phyloP scores from a whole-genome alignment of 345 rosid genomes.

The Syzygium jambos region DNA sequence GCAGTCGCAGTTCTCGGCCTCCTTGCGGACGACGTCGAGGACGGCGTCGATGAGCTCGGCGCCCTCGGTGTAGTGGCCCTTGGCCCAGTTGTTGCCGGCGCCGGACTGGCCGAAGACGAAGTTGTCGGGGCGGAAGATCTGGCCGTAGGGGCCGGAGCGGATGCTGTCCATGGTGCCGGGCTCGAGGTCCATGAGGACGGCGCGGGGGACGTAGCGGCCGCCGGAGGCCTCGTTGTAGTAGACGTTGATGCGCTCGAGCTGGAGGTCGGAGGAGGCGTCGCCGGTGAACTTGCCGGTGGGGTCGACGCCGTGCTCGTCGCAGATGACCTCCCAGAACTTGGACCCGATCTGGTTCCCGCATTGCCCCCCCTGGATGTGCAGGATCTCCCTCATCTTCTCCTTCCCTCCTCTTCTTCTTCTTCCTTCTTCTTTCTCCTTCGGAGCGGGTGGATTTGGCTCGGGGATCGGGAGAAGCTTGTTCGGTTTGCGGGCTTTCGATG shows the following conservation, averaged over 20 bases:
- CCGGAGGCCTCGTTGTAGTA: constrained; percentile 94
- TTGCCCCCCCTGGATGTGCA: constrained; percentile 93
- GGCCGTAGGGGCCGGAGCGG: constrained; percentile 85
- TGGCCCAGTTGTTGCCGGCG: constrained; percentile 86
- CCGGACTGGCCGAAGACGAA: constrained; percentile 85
- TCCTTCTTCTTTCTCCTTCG: background rate
- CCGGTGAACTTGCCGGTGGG: constrained; percentile 61
- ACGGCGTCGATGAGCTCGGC: constrained; percentile 92
- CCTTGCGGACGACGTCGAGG: constrained; percentile 95
- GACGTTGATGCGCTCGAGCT: constrained; percentile 86
- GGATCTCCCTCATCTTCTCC: constrained; percentile 81
- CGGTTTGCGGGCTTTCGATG: background rate
- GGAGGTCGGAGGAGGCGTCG: constrained; percentile 55
- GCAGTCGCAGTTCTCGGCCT: constrained; percentile 97
- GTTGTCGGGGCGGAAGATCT: constrained; percentile 84
- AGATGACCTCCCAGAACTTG: constrained; percentile 97
- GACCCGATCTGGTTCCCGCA: constrained; percentile 99
- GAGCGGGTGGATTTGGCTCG: background rate
- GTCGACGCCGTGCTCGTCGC: constrained; percentile 93
- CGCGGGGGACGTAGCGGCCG: constrained; percentile 87
- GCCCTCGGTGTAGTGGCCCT: constrained; percentile 94
- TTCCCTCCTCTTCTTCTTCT: background rate
- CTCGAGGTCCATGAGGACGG: constrained; percentile 98
- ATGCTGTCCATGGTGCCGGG: constrained; percentile 99
- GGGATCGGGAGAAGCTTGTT: background rate